Percentiles rank a stretch among this genome's conserved stretches.
These are phyloP conservation scores for Kwoniella bestiolae DNA, from an alignment of 768 basidiomycete genomes.

Conservation along the genomic window DNA sequence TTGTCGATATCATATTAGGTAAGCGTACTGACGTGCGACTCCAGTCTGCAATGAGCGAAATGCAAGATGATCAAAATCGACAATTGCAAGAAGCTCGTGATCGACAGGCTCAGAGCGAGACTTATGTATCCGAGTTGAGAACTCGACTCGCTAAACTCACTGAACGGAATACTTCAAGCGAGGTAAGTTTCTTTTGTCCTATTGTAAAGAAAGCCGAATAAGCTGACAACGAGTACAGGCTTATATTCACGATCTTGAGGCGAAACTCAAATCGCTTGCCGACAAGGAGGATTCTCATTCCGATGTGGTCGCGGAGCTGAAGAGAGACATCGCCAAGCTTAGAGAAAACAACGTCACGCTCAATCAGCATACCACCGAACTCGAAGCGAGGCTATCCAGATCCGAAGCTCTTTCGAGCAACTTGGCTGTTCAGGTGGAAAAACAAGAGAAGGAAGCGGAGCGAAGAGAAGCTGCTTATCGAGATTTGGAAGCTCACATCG, in stretches of 20 bases:
- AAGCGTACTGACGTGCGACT: background rate
- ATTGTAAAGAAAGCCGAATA: slow-evolving; percentile 7
- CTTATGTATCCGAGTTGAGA: slow-evolving; percentile 85
- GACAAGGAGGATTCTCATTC: slow-evolving; percentile 76
- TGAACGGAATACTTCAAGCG: slow-evolving; percentile 88
- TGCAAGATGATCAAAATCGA: slow-evolving; percentile 89
- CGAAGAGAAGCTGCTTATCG: slow-evolving; percentile 73
- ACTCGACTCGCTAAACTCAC: slow-evolving; percentile 76
- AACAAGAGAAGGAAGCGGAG: slow-evolving; percentile 75
- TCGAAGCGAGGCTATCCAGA: slow-evolving; percentile 74
- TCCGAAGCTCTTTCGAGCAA: slow-evolving; percentile 60
- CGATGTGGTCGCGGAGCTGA: slow-evolving; percentile 79
- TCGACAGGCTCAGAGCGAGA: slow-evolving; percentile 66
- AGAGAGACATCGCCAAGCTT: slow-evolving; percentile 76
- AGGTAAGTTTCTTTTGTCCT: slow-evolving; percentile 63
- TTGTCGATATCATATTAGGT: no score
- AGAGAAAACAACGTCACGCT: slow-evolving; percentile 76
- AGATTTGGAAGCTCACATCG: slow-evolving; percentile 71
- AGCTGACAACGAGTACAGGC: slow-evolving; percentile 63
- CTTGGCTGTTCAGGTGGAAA: slow-evolving; percentile 73
- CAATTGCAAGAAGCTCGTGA: slow-evolving; percentile 65
- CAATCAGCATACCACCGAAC: slow-evolving; percentile 77
- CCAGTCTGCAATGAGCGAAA: slow-evolving; percentile 79
- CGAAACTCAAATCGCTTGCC: slow-evolving; percentile 82
- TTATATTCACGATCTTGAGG: slow-evolving; percentile 90